Evolutionary conservation across 202 grass and related monocot genomes (phyloP).

Genomic region (Dendrocalamus latiflorus): DNA sequence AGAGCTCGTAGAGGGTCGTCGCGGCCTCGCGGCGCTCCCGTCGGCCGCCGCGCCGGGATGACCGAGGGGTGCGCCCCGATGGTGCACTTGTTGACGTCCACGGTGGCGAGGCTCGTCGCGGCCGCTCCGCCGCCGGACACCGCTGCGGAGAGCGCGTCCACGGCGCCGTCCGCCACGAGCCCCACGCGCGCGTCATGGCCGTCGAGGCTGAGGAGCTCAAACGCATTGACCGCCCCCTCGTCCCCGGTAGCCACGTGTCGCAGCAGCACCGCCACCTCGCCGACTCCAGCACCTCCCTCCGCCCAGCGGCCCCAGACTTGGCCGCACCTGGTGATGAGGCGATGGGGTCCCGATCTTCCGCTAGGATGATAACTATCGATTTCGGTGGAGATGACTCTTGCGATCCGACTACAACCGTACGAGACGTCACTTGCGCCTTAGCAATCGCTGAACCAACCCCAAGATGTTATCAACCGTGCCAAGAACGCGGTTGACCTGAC

Average conservation of each 20-base stretch:
- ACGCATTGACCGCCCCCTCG: conserved; percentile 46
- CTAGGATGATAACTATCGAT: too few species aligned
- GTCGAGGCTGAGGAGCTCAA: conserved; percentile 73
- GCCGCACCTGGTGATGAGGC: too few species aligned
- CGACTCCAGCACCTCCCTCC: conserved; percentile 58
- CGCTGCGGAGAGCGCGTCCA: conserved; percentile 61
- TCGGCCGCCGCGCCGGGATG: conserved; percentile 40
- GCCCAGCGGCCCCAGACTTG: too few species aligned
- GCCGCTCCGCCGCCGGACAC: conserved; percentile 28
- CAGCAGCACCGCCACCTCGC: conserved; percentile 55
- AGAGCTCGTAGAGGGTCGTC: conserved; percentile 55
- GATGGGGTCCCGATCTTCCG: too few species aligned
- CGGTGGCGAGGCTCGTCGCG: conserved; percentile 76
- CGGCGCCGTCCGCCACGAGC: conserved; percentile 73
- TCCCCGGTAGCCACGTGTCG: conserved; percentile 45
- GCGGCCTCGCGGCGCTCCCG: conserved; percentile 71
- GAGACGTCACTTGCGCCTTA: too few species aligned
- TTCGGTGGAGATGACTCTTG: too few species aligned
- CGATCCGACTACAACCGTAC: too few species aligned
- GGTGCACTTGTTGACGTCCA: conserved; percentile 90
- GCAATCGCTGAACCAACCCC: too few species aligned
- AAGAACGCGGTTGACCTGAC: too few species aligned
- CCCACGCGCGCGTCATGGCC: conserved; percentile 85
- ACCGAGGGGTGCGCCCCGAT: conserved; percentile 56
- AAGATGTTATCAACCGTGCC: too few species aligned